Evolutionary conservation across 805 yeast genomes (phyloP), one percentile per base, ranked within the genome.

Genomic region (Lipomyces orientalis): DNA sequence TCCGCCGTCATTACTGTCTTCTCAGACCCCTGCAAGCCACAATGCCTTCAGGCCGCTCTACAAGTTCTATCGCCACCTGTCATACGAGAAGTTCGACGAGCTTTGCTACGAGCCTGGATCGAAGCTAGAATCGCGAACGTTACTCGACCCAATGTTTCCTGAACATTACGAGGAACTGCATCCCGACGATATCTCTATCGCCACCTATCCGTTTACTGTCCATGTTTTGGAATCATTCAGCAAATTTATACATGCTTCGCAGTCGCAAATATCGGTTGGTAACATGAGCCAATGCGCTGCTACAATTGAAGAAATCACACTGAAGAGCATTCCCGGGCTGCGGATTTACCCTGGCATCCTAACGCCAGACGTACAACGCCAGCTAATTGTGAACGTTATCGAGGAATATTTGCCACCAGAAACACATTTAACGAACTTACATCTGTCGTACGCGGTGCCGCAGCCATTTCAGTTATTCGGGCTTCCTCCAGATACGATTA

Each of bases 371-470:
- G 71, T 74, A 12, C 83, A 81, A 69, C 69, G 66, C 1, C 64
- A 70, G 58, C 68, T 81, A 31, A 68, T 79, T 5, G 64, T 65
- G 4, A 77, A 77, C 51, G 73, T 76, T 0, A 64, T 78, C 6
- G 73, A 71, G 37, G 79, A 77, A 10, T 79, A 78, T 61, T 68
- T 80, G 8, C 77, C 76, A 4, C 73, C 73, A n/a, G 71, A 70
- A 57, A 43, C 54, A n/a, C 84, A 81, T 67, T 64, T 69, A 33
- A 78, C 79, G 25, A 81, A 81, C 64, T 72, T 80, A 12, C 79
- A 78, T 43, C 76, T 79, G 2, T 77, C 77, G 46, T 76, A 76
- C 61, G 56, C 65, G 8, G 52, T 79, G 7, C 75, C 75, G 1
- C 64, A 76, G 16, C 82, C 81, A 0, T 68, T 80, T 10, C 35